Evolutionary conservation across 1,284 basidiomycete genomes (phyloP).

Genomic region (Neonothopanus nambi): DNA sequence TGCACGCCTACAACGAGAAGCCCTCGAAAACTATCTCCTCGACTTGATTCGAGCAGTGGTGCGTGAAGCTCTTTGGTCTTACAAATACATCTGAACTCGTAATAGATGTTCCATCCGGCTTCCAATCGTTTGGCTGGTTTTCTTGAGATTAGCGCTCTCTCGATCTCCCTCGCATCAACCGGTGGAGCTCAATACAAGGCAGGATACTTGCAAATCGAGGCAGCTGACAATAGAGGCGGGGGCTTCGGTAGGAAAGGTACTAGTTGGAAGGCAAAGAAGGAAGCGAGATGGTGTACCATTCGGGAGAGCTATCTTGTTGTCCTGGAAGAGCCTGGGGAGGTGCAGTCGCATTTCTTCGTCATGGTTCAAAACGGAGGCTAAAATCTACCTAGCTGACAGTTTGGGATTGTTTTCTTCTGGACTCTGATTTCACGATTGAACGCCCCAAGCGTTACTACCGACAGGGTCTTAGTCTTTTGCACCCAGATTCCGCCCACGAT

Average conservation of each 20-base stretch:
- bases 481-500: constrained; percentile 30
- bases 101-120: constrained; percentile 95
- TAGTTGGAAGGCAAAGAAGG: constrained; percentile 68
- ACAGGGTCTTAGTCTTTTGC: constrained; percentile 70
- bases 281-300: constrained; percentile 90
- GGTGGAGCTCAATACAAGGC: constrained; percentile 90
- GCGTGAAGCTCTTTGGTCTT: constrained; percentile 30
- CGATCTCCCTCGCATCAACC: constrained; percentile 79
- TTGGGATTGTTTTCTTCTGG: constrained; percentile 95
- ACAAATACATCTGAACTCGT: constrained; percentile 9
- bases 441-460: constrained; percentile 76
- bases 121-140: constrained; percentile 93
- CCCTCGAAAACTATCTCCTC: constrained; percentile 88
- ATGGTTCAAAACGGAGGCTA: background rate
- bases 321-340: constrained; percentile 86
- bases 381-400: constrained; percentile 57
- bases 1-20: constrained; percentile 77
- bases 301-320: constrained; percentile 92
- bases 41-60: constrained; percentile 89
- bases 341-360: constrained; percentile 33
- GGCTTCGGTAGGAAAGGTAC: constrained; percentile 66
- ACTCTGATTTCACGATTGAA: constrained; percentile 88
- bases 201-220: constrained; percentile 73
- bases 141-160: constrained; percentile 91
- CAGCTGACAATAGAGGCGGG: constrained; percentile 45